Base-by-base conservation (phyloP, 169 alveolate species). In the Eimeria praecox region DNA sequence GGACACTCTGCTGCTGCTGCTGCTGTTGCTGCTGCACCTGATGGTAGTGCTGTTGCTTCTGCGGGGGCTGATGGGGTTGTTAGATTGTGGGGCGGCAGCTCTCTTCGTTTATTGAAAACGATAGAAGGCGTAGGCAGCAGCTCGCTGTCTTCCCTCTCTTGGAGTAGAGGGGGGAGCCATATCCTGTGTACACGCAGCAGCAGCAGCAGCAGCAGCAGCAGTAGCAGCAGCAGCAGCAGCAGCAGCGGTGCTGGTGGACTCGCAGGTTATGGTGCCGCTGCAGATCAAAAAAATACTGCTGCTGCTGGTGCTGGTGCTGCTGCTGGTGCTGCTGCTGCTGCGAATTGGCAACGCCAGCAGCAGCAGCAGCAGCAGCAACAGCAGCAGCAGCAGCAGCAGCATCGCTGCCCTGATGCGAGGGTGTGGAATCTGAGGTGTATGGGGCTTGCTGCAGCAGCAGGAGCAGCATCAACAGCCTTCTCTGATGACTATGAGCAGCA, bases 1-100 rank as follows among this genome's bases (percentile, higher is more conserved):
- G 78, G 78, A 66, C 78, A 66, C 78, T 27, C 78, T n/a, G 78
- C 78, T 33, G 78, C 78, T 66, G 78, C 78, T 33, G 40, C 78
- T 27, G 78, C 44, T 33, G 78, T 66, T 66, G 78, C 78, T n/a
- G 78, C 78, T 66, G 78, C 78, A 2, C 78, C 78, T n/a, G 78
- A 66, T 33, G 78, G 78, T 33, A 66, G 78, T 33, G 78, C 78
- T 66, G 44, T 66, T 66, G 78, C 78, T 33, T 16, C 78, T 16
- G 78, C 78, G 27, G 78, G 78, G 2, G 78, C 78, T 27, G 78
- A 66, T 33, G 78, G 78, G 0, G 12, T 66, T 14, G 18, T 66
- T 10, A 18, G 78, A 16, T n/a, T 66, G 78, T 66, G 78, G 78
- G 78, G 40, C 18, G 78, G 44, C 44, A 14, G 35, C 40, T 66